phyloP scores from a whole-genome alignment of 1,284 basidiomycete species.

The Trichosporon asahii region DNA sequence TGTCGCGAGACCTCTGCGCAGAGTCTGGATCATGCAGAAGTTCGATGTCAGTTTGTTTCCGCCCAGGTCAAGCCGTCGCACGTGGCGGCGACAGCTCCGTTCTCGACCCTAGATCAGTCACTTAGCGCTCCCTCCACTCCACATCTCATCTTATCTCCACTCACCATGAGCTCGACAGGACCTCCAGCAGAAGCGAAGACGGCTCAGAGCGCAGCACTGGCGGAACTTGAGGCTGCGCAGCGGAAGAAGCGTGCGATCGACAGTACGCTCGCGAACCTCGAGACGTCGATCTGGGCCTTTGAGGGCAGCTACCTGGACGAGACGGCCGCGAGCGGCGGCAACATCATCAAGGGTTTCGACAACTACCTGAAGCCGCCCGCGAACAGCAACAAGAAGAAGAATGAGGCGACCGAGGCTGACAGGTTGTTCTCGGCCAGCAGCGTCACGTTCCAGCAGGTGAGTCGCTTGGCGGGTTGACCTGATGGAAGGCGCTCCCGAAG shows the following conservation, averaged over 20 bases:
- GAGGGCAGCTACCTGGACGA: conserved; percentile 55
- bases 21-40: background rate
- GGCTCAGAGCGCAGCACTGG: conserved; percentile 42
- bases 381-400: conserved; percentile 45
- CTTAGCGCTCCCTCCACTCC: background rate
- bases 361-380: conserved; percentile 53
- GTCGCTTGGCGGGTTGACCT: conserved; percentile 9
- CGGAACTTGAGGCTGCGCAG: conserved; percentile 45
- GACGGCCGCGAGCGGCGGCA: conserved; percentile 49
- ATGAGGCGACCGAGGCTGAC: conserved; percentile 49
- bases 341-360: conserved; percentile 55
- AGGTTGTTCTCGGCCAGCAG: conserved; percentile 52
- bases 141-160: background rate
- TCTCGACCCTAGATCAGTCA: background rate
- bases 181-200: conserved; percentile 50
- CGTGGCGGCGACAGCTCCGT: background rate
- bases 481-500: conserved; percentile 10
- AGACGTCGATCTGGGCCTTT: conserved; percentile 54
- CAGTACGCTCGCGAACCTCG: conserved; percentile 47
- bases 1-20: background rate
- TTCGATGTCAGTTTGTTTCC: background rate
- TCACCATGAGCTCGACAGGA: conserved; percentile 39
- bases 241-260: conserved; percentile 44
- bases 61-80: background rate
- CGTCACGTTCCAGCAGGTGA: conserved; percentile 50